Conservation (phyloP, 202 grass and related monocot species). For the Dendrocalamus latiflorus region DNA sequence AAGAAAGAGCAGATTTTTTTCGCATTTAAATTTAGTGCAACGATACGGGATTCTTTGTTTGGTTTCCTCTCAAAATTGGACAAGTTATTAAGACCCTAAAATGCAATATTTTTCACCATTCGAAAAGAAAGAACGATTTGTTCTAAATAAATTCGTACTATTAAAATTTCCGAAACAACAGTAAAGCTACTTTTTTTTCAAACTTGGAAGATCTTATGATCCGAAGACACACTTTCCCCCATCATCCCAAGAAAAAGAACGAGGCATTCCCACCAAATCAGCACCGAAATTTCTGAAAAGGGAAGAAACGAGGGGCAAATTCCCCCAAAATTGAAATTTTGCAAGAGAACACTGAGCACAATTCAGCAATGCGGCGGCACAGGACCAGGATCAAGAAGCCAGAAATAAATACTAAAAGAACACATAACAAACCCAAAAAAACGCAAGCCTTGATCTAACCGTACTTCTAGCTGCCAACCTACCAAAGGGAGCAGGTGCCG, state of each 20-base stretch:
- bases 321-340: background rate
- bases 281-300: background rate
- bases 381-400: background rate
- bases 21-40: background rate
- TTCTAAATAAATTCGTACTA: background rate
- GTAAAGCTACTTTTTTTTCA: too few species aligned
- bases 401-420: background rate
- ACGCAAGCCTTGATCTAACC: background rate
- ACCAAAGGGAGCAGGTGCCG: conserved; percentile 47
- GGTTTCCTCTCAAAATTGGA: background rate
- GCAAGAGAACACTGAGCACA: background rate
- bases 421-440: background rate
- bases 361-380: background rate
- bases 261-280: background rate
- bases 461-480: background rate
- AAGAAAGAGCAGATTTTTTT: background rate
- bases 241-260: background rate
- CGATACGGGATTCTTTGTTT: background rate
- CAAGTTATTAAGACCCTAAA: background rate
- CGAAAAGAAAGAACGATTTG: background rate
- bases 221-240: background rate
- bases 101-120: background rate
- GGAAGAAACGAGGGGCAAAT: background rate
- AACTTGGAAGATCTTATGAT: background rate
- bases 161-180: background rate